These are phyloP conservation scores for Naganishia sp. DNA, from an alignment of 1,284 basidiomycete genomes.

Conservation along the genomic window DNA sequence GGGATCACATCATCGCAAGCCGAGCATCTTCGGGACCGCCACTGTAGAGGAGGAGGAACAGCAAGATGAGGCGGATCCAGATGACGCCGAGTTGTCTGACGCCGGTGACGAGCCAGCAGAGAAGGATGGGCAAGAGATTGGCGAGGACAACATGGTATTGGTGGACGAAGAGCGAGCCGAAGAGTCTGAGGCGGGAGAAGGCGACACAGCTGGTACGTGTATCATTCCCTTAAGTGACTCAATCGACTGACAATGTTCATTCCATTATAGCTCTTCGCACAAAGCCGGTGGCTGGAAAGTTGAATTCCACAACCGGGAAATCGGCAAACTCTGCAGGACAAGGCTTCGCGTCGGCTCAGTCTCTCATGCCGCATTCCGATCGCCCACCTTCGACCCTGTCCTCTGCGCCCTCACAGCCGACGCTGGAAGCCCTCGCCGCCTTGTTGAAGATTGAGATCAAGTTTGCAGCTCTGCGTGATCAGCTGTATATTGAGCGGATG, in stretches of 20 bases:
- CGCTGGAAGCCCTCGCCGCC: conserved; percentile 57
- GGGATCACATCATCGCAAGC: conserved; percentile 10
- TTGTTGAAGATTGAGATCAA: conserved; percentile 61
- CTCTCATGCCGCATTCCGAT: conserved; percentile 4
- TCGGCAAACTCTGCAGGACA: neutral
- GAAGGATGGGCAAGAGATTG: neutral
- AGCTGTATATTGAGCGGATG: conserved; percentile 60
- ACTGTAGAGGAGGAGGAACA: conserved; percentile 19
- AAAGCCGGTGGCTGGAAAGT: neutral
- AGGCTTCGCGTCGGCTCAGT: neutral
- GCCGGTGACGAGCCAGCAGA: conserved; percentile 3
- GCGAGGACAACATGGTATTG: neutral
- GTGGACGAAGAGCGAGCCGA: neutral
- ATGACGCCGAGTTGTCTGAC: conserved; percentile 23
- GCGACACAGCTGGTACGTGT: neutral
- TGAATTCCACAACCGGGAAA: neutral
- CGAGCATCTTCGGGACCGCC: conserved; percentile 12
- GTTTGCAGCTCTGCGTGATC: conserved; percentile 59
- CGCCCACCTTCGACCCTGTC: conserved; percentile 37
- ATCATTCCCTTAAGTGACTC: neutral
- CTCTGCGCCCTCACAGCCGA: conserved; percentile 49
- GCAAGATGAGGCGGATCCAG: conserved; percentile 14
- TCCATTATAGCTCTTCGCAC: neutral
- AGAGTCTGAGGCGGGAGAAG: conserved; percentile 18
- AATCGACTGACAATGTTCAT: neutral